Evolutionary conservation across 345 rosid genomes (phyloP).

Genomic region (Eutrema yunnanense): DNA sequence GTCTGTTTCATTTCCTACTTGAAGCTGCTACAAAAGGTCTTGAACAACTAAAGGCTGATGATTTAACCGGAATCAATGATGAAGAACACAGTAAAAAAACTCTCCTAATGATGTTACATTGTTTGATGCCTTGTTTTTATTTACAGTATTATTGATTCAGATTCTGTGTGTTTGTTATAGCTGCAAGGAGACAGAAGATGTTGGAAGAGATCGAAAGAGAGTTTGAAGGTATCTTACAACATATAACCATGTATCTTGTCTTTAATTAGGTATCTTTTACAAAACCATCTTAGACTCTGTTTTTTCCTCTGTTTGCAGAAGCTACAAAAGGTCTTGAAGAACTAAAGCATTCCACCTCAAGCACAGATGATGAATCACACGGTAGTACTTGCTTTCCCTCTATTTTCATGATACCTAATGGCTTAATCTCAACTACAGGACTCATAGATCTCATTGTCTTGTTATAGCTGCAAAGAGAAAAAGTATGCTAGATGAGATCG

Average conservation of each 20-base stretch:
- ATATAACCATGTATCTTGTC: background rate
- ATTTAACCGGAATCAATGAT: constrained; percentile 17
- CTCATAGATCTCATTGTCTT: constrained; percentile 3
- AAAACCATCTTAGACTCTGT: constrained; percentile 9
- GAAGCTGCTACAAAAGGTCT: constrained; percentile 30
- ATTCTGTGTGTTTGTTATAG: constrained; percentile 9
- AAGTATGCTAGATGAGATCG: constrained; percentile 27
- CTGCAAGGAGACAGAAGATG: constrained; percentile 23
- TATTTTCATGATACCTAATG: background rate
- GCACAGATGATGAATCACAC: constrained; percentile 16
- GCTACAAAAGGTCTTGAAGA: constrained; percentile 33
- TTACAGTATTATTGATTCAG: background rate
- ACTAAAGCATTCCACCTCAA: constrained; percentile 11
- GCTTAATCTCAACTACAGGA: background rate
- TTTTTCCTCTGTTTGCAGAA: constrained; percentile 18
- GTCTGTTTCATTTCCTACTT: background rate
- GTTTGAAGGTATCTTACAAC: constrained; percentile 21
- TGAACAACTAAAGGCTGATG: constrained; percentile 26
- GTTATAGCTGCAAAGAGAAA: constrained; percentile 22
- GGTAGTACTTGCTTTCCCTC: background rate
- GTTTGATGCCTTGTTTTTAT: background rate
- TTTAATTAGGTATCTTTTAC: background rate
- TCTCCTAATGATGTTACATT: background rate
- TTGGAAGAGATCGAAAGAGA: constrained; percentile 28
- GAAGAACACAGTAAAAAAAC: constrained; percentile 17